Evolutionary conservation across 257 asterid species (phyloP).

Genomic region (Przewalskia tangutica): DNA sequence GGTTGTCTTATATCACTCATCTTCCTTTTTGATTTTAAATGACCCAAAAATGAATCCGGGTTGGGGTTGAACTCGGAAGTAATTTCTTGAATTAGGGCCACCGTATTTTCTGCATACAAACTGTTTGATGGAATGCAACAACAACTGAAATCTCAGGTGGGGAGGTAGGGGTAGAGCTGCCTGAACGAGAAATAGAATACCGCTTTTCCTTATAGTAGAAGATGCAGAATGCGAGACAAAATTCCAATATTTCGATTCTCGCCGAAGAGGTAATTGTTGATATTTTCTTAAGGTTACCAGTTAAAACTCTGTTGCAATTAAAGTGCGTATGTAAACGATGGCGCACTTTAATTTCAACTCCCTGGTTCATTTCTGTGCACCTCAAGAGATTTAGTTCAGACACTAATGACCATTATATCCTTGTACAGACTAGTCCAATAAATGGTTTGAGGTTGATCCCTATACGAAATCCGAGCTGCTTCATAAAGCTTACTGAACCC

Average conservation of each 20-base stretch:
- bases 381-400: not conserved
- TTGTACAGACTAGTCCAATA: not conserved
- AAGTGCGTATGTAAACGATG: not conserved
- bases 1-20: too few species aligned
- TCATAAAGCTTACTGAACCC: not conserved
- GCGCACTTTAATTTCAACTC: not conserved
- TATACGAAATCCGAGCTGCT: not conserved
- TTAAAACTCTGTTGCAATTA: not conserved
- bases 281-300: not conserved
- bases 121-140: constrained; percentile 3
- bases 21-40: too few species aligned
- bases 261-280: not conserved
- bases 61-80: not conserved
- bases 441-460: not conserved
- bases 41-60: not conserved
- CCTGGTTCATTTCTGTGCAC: not conserved
- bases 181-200: not conserved
- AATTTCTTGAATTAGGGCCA: not conserved
- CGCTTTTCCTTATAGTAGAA: not conserved
- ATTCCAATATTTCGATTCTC: not conserved
- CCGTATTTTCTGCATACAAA: not conserved
- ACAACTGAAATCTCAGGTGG: too few species aligned
- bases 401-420: not conserved
- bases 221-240: not conserved
- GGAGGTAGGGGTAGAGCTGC: too few species aligned